Percentiles rank a stretch among this genome's conserved stretches.
These are phyloP conservation scores for Diaporthe capsici DNA, from an alignment of 2,329 filamentous ascomycete species.

Conservation along the genomic window DNA sequence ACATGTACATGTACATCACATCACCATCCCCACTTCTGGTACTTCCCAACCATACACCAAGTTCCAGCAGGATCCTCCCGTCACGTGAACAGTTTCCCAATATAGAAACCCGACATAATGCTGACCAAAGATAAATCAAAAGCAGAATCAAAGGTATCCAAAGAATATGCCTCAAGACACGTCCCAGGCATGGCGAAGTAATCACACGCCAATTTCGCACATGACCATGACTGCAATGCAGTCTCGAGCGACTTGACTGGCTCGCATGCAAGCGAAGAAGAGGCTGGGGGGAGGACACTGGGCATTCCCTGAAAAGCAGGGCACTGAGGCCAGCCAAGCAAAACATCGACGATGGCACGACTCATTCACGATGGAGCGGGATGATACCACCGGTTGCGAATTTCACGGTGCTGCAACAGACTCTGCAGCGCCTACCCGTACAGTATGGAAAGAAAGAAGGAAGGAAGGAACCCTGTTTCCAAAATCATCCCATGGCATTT, in stretches of 20 bases:
- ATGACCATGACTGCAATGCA: not conserved
- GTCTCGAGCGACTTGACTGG: not conserved
- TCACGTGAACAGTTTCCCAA: slow-evolving; percentile 10
- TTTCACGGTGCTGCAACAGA: not conserved
- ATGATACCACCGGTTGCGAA: slow-evolving; percentile 15
- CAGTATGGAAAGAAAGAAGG: not conserved
- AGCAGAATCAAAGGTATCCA: slow-evolving; percentile 31
- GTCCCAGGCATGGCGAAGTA: slow-evolving; percentile 23
- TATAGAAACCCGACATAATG: not conserved
- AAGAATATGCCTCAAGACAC: slow-evolving; percentile 32
- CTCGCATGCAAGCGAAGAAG: not conserved
- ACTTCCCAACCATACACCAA: not conserved
- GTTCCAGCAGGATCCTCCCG: not conserved
- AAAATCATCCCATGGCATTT: not conserved
- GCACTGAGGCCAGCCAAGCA: not conserved
- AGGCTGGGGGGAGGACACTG: not conserved
- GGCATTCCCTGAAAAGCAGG: not conserved
- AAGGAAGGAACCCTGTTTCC: not conserved
- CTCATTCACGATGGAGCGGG: slow-evolving; percentile 25
- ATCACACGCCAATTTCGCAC: not conserved
- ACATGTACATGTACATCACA: not conserved
- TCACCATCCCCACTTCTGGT: slow-evolving; percentile 19
- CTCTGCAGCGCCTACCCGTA: not conserved
- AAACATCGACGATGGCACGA: slow-evolving; percentile 28
- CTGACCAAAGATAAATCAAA: not conserved